Evolutionary conservation across 306 rosid genomes (phyloP).

Genomic region (Hippophae gyantsensis): DNA sequence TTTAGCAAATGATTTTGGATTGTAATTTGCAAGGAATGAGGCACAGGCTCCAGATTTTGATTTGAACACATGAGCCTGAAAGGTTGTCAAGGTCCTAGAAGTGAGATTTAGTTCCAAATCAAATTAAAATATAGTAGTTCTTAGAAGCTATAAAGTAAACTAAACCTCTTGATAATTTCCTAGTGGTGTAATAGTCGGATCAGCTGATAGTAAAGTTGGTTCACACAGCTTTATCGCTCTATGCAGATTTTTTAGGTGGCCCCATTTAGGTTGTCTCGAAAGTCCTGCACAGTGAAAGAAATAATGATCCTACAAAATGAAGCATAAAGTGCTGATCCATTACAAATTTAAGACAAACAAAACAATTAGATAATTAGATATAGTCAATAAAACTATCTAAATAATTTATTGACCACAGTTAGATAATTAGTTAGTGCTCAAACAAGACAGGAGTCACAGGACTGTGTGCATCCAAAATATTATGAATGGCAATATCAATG

Average conservation of each 20-base stretch:
- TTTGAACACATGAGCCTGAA: constrained; percentile 81
- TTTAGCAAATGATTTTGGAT: constrained; percentile 51
- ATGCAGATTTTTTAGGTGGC: constrained; percentile 89
- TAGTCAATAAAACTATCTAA: too few species aligned
- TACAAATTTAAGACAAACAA: too few species aligned
- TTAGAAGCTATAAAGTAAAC: constrained; percentile 10
- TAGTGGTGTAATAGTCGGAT: constrained; percentile 51
- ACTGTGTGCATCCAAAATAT: too few species aligned
- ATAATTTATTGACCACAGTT: too few species aligned
- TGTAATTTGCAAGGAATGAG: constrained; percentile 86
- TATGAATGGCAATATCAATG: too few species aligned
- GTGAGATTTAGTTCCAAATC: constrained; percentile 11
- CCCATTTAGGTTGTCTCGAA: constrained; percentile 87
- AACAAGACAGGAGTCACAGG: too few species aligned
- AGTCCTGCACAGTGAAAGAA: constrained; percentile 46
- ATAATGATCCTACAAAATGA: constrained; percentile 9
- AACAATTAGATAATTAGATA: too few species aligned
- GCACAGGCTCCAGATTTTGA: constrained; percentile 85
- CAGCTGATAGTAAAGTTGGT: constrained; percentile 79
- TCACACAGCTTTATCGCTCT: constrained; percentile 86
- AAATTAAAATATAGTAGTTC: constrained; percentile 9
- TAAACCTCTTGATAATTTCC: constrained; percentile 77
- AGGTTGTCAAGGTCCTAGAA: constrained; percentile 2
- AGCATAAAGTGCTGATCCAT: constrained; percentile 1
- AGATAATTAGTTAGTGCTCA: too few species aligned